Conservation (phyloP, 1,284 basidiomycete genomes). For the Cerioporus squamosus region DNA sequence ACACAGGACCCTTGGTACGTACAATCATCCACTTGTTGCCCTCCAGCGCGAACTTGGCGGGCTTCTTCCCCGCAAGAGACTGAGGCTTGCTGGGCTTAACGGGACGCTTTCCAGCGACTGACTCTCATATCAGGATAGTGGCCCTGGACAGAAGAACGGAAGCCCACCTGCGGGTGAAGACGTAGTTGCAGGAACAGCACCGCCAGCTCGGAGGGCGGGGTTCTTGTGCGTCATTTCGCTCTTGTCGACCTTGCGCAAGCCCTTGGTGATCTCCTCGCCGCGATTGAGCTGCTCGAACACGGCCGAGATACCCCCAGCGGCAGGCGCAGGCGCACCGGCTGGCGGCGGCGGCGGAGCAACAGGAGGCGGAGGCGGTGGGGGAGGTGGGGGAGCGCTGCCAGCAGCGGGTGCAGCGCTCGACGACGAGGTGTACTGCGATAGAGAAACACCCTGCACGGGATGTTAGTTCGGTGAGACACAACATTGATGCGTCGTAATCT, state of each 20-base stretch:
- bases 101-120: constrained; percentile 62
- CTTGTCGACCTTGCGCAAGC: constrained; percentile 92
- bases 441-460: constrained; percentile 61
- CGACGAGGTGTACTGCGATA: constrained; percentile 56
- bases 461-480: neutral
- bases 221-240: constrained; percentile 99
- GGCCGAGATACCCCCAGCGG: constrained; percentile 71
- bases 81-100: constrained; percentile 83
- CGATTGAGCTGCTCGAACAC: constrained; percentile 95
- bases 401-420: constrained; percentile 34
- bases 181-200: constrained; percentile 58
- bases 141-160: neutral
- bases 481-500: constrained; percentile 14
- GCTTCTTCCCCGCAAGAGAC: constrained; percentile 85
- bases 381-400: constrained; percentile 46
- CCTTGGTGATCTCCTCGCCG: constrained; percentile 89
- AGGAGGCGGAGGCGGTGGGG: constrained; percentile 62
- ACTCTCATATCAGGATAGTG: neutral
- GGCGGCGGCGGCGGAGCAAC: constrained; percentile 48
- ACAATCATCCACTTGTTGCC: constrained; percentile 96
- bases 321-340: constrained; percentile 42
- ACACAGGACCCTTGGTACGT: constrained; percentile 33
- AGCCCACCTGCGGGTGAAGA: constrained; percentile 25
- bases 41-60: constrained; percentile 88
- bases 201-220: constrained; percentile 76